Percentiles rank a stretch among this genome's conserved stretches.
Evolutionary conservation across 345 rosid species (phyloP).

Genomic region (Eucalyptus decipiens): DNA sequence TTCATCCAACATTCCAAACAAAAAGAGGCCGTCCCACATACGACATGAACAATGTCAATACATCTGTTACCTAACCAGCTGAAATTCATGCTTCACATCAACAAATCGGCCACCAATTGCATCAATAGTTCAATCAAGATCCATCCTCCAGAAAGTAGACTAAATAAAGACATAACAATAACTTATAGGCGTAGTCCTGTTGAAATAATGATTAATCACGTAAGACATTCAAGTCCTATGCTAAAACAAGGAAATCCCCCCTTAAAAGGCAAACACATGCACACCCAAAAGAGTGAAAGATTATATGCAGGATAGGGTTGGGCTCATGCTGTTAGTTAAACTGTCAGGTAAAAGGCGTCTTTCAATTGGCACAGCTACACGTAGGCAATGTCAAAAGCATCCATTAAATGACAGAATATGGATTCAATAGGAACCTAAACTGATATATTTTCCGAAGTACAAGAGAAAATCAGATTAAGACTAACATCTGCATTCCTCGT

Average conservation of each 20-base stretch:
- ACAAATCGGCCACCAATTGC: background rate
- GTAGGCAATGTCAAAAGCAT: background rate
- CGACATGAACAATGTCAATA: background rate
- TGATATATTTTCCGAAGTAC: background rate
- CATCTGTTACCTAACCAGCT: background rate
- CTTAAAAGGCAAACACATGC: background rate
- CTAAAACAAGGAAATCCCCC: background rate
- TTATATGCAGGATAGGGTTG: background rate
- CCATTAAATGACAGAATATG: background rate
- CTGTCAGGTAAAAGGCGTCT: background rate
- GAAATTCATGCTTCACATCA: background rate
- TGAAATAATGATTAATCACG: background rate
- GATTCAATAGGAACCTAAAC: background rate
- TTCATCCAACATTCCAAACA: background rate
- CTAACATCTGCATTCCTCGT: background rate
- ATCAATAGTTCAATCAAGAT: background rate
- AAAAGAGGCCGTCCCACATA: background rate
- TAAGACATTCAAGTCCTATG: background rate
- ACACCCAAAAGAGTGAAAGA: background rate
- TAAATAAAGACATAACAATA: background rate
- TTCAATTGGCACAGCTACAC: background rate
- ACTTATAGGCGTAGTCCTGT: background rate
- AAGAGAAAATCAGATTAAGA: background rate
- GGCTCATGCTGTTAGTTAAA: background rate
- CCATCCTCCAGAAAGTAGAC: background rate